Evolutionary conservation across 1,284 basidiomycete species (phyloP), one percentile per base, ranked within the genome.

Genomic region (Ceratobasidium sp.): DNA sequence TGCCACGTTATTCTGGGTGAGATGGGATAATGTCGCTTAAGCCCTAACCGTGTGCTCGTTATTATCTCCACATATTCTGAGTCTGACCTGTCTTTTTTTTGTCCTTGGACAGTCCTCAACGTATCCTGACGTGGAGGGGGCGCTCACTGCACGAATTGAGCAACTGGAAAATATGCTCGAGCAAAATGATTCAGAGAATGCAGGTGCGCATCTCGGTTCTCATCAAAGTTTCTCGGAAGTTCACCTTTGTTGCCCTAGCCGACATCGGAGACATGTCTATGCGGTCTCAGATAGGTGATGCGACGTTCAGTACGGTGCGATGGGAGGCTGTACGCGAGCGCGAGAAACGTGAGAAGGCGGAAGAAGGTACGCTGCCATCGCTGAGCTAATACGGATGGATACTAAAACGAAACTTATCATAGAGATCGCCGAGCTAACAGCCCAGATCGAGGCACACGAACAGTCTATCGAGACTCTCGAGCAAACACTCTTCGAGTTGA

Each of bases 401-500:
- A 20, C 7, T 56, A 2, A 53, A 13, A 26, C 58, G 5, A 39
- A 6, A 40, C 33, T 10, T 15, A 40, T 33, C 23, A 6, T 3
- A 77, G 84, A 88, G 73, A 40, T 80, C 3, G 55, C 80, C 12
- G 84, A 86, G 75, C 0, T 84, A 86, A 46, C 80, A 82, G 0
- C 86, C 39, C 58, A 84, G 55, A 81, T 82, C 40, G 85, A 86
- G 78, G 83, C 84, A 69, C 88, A 89, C 49, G 85, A 87, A 33
- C 87, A 85, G 82, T 89, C 72, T 86, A 82, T 94, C 39, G 92
- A 94, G 46, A 83, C 86, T 28, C 86, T 95, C 63, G 93, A 93
- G 80, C 91, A 93, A 81, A 89, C 89, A 40, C 88, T 96, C 23
- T 95, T 94, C 83, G 91, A 93, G 73, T 87, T 96, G 0, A 87